Conservation (phyloP, 495 filamentous ascomycete genomes). For the Hypoxylon perforatum region DNA sequence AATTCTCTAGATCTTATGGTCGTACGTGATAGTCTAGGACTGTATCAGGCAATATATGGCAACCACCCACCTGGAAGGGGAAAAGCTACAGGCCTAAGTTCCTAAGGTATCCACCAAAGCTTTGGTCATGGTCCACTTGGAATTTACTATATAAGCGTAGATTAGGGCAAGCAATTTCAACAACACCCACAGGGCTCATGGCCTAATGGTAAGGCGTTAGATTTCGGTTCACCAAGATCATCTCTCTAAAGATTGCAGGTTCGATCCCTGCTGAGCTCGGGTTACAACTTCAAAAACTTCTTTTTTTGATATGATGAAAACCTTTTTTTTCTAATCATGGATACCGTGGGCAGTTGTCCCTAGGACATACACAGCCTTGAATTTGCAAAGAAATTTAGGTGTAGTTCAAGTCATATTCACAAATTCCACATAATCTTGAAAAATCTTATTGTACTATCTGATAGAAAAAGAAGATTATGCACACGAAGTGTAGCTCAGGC, state of each 20-base stretch:
- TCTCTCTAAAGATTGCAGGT: conserved; percentile 42
- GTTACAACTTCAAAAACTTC: not conserved
- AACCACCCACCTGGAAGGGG: not conserved
- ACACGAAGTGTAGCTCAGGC: too few species aligned
- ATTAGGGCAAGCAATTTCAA: not conserved
- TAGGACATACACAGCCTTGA: too few species aligned
- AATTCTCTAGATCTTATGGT: conserved; percentile 44
- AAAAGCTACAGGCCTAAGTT: not conserved
- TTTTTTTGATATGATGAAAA: not conserved
- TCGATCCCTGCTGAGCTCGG: conserved; percentile 44
- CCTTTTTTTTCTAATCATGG: too few species aligned
- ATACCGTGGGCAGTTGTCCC: too few species aligned
- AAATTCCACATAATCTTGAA: too few species aligned
- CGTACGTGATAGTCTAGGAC: conserved; percentile 15
- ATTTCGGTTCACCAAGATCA: conserved; percentile 18
- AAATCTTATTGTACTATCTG: too few species aligned
- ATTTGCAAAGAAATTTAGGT: too few species aligned
- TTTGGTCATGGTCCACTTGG: conserved; percentile 1
- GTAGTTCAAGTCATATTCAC: too few species aligned
- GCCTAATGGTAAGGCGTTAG: conserved; percentile 36
- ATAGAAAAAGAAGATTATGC: too few species aligned
- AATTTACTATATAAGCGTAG: conserved; percentile 5
- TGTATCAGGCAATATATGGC: too few species aligned
- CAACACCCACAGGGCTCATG: conserved; percentile 11
- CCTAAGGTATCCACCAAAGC: not conserved